These are phyloP conservation scores for Colletotrichum sublineola DNA, from an alignment of 2,329 filamentous ascomycete species.

Conservation along the genomic window DNA sequence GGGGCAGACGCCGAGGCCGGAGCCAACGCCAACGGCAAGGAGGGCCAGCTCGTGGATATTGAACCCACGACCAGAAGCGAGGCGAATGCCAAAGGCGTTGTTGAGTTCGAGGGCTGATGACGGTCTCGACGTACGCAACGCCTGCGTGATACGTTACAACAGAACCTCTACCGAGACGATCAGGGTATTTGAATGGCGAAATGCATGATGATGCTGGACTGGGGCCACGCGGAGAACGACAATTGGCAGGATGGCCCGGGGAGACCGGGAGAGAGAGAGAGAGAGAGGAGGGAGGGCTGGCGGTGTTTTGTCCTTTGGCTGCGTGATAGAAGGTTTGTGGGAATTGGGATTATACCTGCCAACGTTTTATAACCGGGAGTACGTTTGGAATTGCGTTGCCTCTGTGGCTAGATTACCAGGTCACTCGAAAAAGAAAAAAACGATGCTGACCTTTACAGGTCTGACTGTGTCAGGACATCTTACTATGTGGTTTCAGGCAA, in stretches of 20 bases:
- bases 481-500: background rate
- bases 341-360: slow-evolving; percentile 34
- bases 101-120: slow-evolving; percentile 58
- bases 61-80: slow-evolving; percentile 47
- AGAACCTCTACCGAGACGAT: background rate
- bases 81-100: slow-evolving; percentile 53
- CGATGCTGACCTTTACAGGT: slow-evolving; percentile 12
- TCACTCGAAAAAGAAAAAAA: slow-evolving; percentile 31
- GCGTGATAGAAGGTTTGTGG: slow-evolving; percentile 30
- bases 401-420: slow-evolving; percentile 33
- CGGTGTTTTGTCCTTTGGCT: slow-evolving; percentile 22
- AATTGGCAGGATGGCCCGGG: slow-evolving; percentile 4
- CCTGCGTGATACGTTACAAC: background rate
- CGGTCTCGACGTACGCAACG: background rate
- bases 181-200: slow-evolving; percentile 3
- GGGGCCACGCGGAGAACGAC: slow-evolving; percentile 6
- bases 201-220: background rate
- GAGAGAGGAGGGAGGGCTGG: slow-evolving; percentile 15
- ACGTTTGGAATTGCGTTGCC: slow-evolving; percentile 29
- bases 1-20: slow-evolving; percentile 80
- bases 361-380: slow-evolving; percentile 30
- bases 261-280: slow-evolving; percentile 25
- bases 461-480: slow-evolving; percentile 23
- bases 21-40: slow-evolving; percentile 53
- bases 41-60: slow-evolving; percentile 53